phyloP scores from a whole-genome alignment of 192 early-diverging fungal genomes.

The Piromyces sp. region DNA sequence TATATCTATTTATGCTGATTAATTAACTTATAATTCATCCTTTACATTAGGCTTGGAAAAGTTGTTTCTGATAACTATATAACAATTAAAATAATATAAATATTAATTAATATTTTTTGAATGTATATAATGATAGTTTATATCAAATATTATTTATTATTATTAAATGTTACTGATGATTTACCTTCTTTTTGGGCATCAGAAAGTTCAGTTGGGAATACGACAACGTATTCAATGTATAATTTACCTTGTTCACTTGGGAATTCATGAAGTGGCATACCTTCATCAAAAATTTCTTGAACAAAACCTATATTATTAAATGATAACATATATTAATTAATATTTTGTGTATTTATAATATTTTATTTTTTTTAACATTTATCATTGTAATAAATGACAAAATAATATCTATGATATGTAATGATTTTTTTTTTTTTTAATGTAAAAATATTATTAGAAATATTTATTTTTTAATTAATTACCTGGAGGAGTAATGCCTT shows the following conservation, averaged over 20 bases:
- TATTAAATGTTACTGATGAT: neutral
- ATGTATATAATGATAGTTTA: too few relatives aligned
- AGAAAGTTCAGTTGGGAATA: constrained; percentile 50
- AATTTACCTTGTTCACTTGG: constrained; percentile 51
- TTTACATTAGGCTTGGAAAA: neutral
- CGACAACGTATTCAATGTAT: constrained; percentile 74
- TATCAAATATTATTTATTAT: too few relatives aligned
- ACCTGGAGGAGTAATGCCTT: constrained; percentile 41
- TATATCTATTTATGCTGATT: neutral
- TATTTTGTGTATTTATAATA: constrained; percentile 22
- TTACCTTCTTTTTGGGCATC: constrained; percentile 15
- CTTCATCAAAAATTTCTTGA: constrained; percentile 57
- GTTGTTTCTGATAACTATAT: neutral
- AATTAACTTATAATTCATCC: neutral
- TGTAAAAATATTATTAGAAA: too few relatives aligned
- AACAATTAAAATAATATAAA: too few relatives aligned
- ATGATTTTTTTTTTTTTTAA: too few relatives aligned
- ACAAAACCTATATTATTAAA: too few relatives aligned
- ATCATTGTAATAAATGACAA: too few relatives aligned
- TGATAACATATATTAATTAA: neutral
- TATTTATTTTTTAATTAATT: too few relatives aligned
- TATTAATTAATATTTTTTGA: too few relatives aligned
- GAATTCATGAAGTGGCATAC: constrained; percentile 65
- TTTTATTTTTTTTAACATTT: too few relatives aligned
- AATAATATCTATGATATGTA: too few relatives aligned